Evolutionary conservation across 202 grass and related monocot genomes (phyloP).

Genomic region (Saccharum hybrid): DNA sequence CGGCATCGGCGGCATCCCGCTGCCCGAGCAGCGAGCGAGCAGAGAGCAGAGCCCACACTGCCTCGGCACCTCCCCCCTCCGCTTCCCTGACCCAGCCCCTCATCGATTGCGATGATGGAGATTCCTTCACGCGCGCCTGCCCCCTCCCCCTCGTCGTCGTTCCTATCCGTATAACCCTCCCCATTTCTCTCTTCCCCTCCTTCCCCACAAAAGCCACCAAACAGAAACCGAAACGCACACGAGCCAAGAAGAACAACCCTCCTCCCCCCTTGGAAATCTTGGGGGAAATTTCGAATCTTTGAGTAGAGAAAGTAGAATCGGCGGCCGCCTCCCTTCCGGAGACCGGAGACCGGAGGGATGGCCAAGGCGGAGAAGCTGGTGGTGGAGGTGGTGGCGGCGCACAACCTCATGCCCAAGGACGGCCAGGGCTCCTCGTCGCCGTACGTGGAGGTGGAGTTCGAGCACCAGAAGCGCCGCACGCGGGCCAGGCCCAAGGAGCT

Average conservation of each 20-base stretch:
- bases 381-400: constrained; percentile 93
- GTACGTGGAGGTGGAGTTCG: constrained; percentile 90
- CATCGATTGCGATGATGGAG: constrained; percentile 61
- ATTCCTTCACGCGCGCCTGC: constrained; percentile 59
- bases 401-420: constrained; percentile 97
- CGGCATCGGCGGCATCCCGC: not conserved
- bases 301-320: no score
- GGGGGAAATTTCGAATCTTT: constrained; percentile 27
- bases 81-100: not conserved
- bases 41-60: constrained; percentile 19
- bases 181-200: not conserved
- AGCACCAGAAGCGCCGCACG: constrained; percentile 82
- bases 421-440: constrained; percentile 85
- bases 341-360: constrained; percentile 25
- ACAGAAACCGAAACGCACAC: not conserved
- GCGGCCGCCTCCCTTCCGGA: not conserved
- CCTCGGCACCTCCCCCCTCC: not conserved
- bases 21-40: not conserved
- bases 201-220: not conserved
- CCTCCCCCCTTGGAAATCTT: not conserved
- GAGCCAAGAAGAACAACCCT: constrained; percentile 1
- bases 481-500: constrained; percentile 66
- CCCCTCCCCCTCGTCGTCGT: not conserved
- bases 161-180: constrained; percentile 33
- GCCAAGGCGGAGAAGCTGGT: constrained; percentile 83